Percentiles rank a stretch among this genome's conserved stretches.
Evolutionary conservation across 1,284 basidiomycete genomes (phyloP).

Genomic region (Irpex rosettiformis): DNA sequence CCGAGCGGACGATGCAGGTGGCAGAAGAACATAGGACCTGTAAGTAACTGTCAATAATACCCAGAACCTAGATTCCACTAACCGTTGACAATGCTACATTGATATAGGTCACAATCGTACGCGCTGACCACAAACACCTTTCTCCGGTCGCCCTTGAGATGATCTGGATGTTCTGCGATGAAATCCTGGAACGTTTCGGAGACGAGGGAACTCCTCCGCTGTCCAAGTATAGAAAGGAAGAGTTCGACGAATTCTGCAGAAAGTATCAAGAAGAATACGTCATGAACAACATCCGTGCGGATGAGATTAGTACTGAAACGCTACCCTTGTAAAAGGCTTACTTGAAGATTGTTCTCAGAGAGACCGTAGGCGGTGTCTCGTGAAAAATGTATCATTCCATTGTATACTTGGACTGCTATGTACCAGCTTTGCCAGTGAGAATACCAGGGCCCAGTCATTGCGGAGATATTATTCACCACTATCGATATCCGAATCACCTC

Average conservation of each 20-base stretch:
- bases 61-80: too few relatives aligned
- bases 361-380: too few relatives aligned
- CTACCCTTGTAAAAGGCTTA: not conserved
- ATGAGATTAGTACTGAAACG: not conserved
- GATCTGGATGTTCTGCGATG: constrained; percentile 13
- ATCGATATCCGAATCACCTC: too few relatives aligned
- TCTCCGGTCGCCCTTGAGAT: constrained; percentile 9
- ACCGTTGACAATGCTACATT: too few relatives aligned
- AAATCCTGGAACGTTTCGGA: constrained; percentile 6
- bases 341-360: too few relatives aligned
- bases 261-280: not conserved
- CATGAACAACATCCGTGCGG: not conserved
- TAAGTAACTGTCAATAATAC: not conserved
- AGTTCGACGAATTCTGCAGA: constrained; percentile 1
- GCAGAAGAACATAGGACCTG: constrained; percentile 16
- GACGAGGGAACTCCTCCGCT: constrained; percentile 15
- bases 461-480: too few relatives aligned
- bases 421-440: too few relatives aligned
- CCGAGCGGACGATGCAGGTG: constrained; percentile 1
- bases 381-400: too few relatives aligned
- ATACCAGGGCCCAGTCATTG: too few relatives aligned
- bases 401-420: too few relatives aligned
- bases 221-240: not conserved
- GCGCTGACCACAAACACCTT: constrained; percentile 15
- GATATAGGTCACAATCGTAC: constrained; percentile 13